phyloP scores from a whole-genome alignment of 257 asterid species.

The Solanum virginianum region DNA sequence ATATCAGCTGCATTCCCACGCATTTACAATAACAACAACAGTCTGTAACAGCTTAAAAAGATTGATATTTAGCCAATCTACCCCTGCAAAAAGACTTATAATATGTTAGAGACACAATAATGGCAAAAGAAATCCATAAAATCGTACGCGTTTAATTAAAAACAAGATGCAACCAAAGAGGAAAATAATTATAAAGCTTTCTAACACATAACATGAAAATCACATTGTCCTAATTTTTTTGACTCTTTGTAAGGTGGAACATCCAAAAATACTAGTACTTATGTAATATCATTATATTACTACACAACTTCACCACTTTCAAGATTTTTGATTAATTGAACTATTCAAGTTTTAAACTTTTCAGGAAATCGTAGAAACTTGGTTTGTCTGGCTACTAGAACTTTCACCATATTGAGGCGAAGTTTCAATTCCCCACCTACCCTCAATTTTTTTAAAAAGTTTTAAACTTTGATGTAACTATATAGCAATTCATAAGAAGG shows the following conservation, averaged over 20 bases:
- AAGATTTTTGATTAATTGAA: background rate
- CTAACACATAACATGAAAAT: background rate
- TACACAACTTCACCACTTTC: background rate
- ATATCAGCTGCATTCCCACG: conserved; percentile 15
- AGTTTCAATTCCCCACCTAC: background rate
- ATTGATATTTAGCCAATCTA: background rate
- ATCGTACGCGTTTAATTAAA: background rate
- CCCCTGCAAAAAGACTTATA: background rate
- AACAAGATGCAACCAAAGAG: background rate
- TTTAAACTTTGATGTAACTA: background rate
- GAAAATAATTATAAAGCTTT: background rate
- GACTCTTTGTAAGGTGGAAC: background rate
- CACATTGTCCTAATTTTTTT: background rate
- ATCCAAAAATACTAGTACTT: background rate
- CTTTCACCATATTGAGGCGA: background rate
- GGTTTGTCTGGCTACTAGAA: background rate
- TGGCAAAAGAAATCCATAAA: background rate
- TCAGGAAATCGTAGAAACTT: background rate
- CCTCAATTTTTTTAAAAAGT: background rate
- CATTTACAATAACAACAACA: conserved; percentile 8
- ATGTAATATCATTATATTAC: background rate
- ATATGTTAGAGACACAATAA: background rate
- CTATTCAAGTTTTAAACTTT: background rate
- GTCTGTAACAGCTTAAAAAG: background rate
- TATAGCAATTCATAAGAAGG: background rate